A percentile compares a stretch with the other conserved stretches of the same genome.
Evolutionary conservation across 495 filamentous ascomycete genomes (phyloP).

Genomic region (Aspergillus egyptiacus): DNA sequence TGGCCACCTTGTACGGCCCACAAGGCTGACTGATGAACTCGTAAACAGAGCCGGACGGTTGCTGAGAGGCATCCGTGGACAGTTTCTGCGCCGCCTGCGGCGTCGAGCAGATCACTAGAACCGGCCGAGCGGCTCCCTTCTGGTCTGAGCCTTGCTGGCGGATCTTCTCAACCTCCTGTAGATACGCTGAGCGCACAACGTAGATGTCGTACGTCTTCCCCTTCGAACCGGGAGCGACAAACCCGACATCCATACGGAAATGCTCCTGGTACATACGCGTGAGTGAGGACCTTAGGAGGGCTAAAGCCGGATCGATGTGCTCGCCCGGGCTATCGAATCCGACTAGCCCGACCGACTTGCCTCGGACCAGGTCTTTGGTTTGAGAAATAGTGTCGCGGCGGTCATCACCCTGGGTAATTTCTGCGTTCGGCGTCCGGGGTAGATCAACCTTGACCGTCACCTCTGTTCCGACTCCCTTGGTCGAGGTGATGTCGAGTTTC

Average conservation of each 20-base stretch:
- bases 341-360: slow-evolving; percentile 4
- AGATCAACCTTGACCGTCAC: slow-evolving; percentile 3
- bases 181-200: not conserved
- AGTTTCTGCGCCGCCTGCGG: slow-evolving; percentile 23
- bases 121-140: slow-evolving; percentile 1
- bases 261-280: slow-evolving; percentile 1
- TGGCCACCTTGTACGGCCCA: slow-evolving; percentile 25
- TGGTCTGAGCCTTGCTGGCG: not conserved
- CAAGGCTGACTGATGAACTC: slow-evolving; percentile 31
- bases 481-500: slow-evolving; percentile 33
- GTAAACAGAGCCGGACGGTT: not conserved
- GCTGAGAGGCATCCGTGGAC: slow-evolving; percentile 12
- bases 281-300: slow-evolving; percentile 4
- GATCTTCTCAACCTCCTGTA: not conserved
- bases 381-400: not conserved
- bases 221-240: not conserved
- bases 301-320: not conserved
- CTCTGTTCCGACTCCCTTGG: slow-evolving; percentile 18
- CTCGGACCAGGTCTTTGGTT: not conserved
- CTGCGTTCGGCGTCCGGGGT: not conserved
- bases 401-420: not conserved
- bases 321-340: not conserved
- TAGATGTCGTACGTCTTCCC: slow-evolving; percentile 2
- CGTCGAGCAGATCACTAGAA: slow-evolving; percentile 25
- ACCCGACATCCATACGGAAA: slow-evolving; percentile 5